Evolutionary conservation across 106 monocot genomes (phyloP).

Genomic region (Allium cepa): DNA sequence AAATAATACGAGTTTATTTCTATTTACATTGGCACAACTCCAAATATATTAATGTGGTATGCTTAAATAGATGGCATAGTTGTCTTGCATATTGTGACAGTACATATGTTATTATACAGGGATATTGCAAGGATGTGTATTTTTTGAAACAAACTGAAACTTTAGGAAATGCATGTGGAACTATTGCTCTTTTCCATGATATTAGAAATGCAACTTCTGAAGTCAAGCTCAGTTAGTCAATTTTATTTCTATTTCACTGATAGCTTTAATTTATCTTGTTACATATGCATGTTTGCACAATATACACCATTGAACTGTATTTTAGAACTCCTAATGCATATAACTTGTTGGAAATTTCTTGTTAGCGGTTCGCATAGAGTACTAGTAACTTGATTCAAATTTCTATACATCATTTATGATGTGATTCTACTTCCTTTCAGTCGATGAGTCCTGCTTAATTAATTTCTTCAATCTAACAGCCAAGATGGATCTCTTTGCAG

Average conservation of each 20-base stretch:
- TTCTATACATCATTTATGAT: not conserved
- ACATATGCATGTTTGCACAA: not conserved
- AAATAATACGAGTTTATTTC: too few relatives aligned
- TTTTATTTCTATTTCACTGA: not conserved
- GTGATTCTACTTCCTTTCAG: constrained; percentile 27
- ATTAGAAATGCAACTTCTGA: constrained; percentile 10
- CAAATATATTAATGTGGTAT: too few relatives aligned
- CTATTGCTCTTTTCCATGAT: constrained; percentile 5
- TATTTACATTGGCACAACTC: too few relatives aligned
- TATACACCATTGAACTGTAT: not conserved
- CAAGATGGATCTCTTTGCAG: constrained; percentile 76
- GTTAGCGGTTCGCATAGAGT: not conserved
- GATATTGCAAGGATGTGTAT: constrained; percentile 1
- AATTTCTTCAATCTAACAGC: constrained; percentile 70
- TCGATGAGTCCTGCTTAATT: constrained; percentile 70
- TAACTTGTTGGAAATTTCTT: not conserved
- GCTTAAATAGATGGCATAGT: too few relatives aligned
- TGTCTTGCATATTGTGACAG: too few relatives aligned
- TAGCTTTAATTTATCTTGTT: not conserved
- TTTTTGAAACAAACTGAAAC: constrained; percentile 7
- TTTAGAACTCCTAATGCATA: not conserved
- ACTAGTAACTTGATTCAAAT: not conserved
- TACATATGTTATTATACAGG: not conserved
- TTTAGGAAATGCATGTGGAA: constrained; percentile 8
- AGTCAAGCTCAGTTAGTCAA: not conserved